phyloP scores from a whole-genome alignment of 805 yeast genomes.

The Cyberlindnera mrakii region DNA sequence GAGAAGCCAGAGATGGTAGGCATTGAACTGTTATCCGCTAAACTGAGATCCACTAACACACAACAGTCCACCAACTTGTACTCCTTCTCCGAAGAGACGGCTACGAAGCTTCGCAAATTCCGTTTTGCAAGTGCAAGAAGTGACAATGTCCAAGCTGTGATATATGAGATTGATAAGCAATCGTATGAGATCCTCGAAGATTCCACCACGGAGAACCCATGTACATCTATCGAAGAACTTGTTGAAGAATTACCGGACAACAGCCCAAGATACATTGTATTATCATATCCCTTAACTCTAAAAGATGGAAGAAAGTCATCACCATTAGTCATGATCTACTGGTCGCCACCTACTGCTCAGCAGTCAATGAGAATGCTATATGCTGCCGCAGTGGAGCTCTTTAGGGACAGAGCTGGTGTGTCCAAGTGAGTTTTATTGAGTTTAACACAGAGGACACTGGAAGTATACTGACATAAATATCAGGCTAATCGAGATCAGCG shows the following conservation, averaged over 20 bases:
- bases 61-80: conserved; percentile 49
- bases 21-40: too few relatives aligned
- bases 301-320: conserved; percentile 67
- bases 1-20: too few relatives aligned
- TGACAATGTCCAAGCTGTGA: conserved; percentile 51
- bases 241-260: conserved; percentile 78
- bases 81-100: conserved; percentile 56
- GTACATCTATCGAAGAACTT: conserved; percentile 52
- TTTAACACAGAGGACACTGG: conserved; percentile 16
- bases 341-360: conserved; percentile 83
- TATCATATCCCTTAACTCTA: conserved; percentile 68
- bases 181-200: conserved; percentile 47
- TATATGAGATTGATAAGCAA: conserved; percentile 55
- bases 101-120: conserved; percentile 58
- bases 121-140: conserved; percentile 68
- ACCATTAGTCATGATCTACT: conserved; percentile 78
- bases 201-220: conserved; percentile 31
- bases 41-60: neutral
- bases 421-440: conserved; percentile 22
- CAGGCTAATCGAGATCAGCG: conserved; percentile 55
- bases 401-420: conserved; percentile 51
- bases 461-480: conserved; percentile 13
- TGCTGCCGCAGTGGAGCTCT: conserved; percentile 83
- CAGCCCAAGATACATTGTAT: conserved; percentile 66
- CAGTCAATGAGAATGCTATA: conserved; percentile 81